A percentile compares a stretch with the other conserved stretches of the same genome.
These are phyloP conservation scores for Kingdonia uniflora DNA, from an alignment of 164 flowering plant species.

Conservation along the genomic window DNA sequence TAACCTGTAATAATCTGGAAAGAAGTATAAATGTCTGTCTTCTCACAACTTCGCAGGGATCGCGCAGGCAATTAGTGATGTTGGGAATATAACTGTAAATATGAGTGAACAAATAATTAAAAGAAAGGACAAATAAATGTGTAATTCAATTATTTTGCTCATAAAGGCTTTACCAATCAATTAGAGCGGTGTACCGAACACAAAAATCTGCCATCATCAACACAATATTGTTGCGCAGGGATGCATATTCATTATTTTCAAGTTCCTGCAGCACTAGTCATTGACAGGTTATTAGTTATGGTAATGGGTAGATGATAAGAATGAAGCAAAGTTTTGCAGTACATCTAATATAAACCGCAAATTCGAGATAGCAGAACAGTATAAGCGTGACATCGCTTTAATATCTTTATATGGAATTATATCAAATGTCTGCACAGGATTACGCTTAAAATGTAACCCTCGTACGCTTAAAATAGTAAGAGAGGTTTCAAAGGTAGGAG, in stretches of 20 bases:
- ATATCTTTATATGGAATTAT: too few species aligned
- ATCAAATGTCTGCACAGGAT: too few species aligned
- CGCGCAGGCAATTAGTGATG: constrained; percentile 83
- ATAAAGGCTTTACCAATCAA: constrained; percentile 66
- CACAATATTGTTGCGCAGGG: constrained; percentile 82
- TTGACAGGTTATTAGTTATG: constrained; percentile 4
- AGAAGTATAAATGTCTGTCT: constrained; percentile 90
- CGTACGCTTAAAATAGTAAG: too few species aligned
- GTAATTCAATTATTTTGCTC: background rate
- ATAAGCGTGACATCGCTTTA: too few species aligned
- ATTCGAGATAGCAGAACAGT: too few species aligned
- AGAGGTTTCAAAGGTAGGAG: too few species aligned
- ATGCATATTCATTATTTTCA: constrained; percentile 72
- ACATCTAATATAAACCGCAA: too few species aligned
- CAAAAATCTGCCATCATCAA: constrained; percentile 92
- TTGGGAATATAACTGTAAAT: constrained; percentile 72
- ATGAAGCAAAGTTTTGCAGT: background rate
- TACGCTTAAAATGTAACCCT: too few species aligned
- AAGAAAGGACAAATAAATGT: constrained; percentile 1
- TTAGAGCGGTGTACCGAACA: constrained; percentile 84
- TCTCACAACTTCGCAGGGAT: constrained; percentile 95
- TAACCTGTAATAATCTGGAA: constrained; percentile 81
- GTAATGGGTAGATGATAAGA: background rate
- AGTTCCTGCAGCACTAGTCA: constrained; percentile 53
- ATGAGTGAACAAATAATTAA: constrained; percentile 10